phyloP scores from a whole-genome alignment of 179 eudicot genomes.

The Corrigiola litoralis region DNA sequence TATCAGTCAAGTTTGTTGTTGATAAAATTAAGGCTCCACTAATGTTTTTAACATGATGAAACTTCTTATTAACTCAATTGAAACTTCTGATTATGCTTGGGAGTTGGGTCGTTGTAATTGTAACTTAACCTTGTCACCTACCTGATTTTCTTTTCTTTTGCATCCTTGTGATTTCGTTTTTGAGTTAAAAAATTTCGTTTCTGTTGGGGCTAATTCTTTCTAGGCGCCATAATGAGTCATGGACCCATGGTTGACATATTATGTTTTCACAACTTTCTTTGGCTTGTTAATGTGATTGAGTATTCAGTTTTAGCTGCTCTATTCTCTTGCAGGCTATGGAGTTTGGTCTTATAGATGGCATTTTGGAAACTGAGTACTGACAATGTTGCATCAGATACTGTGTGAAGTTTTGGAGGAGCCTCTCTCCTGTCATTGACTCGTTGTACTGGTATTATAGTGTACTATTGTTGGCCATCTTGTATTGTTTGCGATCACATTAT shows the following conservation, averaged over 20 bases:
- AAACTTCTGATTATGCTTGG: too few relatives aligned
- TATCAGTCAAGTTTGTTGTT: background rate
- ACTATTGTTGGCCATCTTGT: background rate
- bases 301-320: background rate
- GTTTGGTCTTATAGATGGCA: conserved; percentile 76
- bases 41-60: background rate
- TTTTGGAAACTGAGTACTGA: conserved; percentile 67
- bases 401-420: background rate
- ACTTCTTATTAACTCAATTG: background rate
- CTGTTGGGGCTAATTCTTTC: background rate
- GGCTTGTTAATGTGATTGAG: background rate
- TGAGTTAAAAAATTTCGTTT: background rate
- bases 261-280: background rate
- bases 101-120: too few relatives aligned
- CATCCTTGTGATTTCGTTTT: background rate
- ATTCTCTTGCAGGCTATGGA: conserved; percentile 71
- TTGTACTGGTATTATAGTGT: conserved; percentile 13
- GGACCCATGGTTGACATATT: background rate
- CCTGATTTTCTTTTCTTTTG: background rate
- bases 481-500: background rate
- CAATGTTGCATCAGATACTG: background rate
- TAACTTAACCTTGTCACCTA: too few relatives aligned
- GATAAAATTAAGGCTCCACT: background rate
- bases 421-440: background rate
- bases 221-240: background rate